Evolutionary conservation across 2,329 filamentous ascomycete species (phyloP).

Genomic region (Pseudogymnoascus sp.): DNA sequence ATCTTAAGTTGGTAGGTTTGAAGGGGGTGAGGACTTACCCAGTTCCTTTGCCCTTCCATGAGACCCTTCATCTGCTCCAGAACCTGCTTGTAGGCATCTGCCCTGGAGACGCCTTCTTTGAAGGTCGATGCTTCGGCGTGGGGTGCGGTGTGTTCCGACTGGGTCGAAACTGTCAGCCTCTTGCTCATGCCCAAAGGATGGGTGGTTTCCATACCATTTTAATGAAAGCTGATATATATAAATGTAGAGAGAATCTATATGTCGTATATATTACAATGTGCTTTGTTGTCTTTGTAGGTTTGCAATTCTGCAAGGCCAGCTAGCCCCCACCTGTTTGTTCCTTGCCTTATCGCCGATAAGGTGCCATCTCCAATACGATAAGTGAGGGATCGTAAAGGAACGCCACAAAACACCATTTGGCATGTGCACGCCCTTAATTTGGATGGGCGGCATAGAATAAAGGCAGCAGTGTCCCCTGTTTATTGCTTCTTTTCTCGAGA

Average conservation of each 20-base stretch:
- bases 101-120: constrained; percentile 54
- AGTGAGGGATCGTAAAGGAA: background rate
- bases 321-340: background rate
- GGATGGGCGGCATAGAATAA: background rate
- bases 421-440: background rate
- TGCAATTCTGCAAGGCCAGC: background rate
- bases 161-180: background rate
- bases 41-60: constrained; percentile 66
- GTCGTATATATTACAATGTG: background rate
- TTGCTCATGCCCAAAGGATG: background rate
- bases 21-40: constrained; percentile 44
- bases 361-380: background rate
- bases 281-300: background rate
- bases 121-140: constrained; percentile 77
- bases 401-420: background rate
- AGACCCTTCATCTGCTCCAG: constrained; percentile 60
- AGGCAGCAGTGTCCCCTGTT: background rate
- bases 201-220: background rate
- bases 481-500: background rate
- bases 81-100: constrained; percentile 66
- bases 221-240: background rate
- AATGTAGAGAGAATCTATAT: background rate
- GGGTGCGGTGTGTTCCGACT: background rate
- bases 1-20: background rate
- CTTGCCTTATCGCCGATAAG: background rate